Conservation (phyloP, 1,284 basidiomycete genomes). For the Vanrija humicola region DNA sequence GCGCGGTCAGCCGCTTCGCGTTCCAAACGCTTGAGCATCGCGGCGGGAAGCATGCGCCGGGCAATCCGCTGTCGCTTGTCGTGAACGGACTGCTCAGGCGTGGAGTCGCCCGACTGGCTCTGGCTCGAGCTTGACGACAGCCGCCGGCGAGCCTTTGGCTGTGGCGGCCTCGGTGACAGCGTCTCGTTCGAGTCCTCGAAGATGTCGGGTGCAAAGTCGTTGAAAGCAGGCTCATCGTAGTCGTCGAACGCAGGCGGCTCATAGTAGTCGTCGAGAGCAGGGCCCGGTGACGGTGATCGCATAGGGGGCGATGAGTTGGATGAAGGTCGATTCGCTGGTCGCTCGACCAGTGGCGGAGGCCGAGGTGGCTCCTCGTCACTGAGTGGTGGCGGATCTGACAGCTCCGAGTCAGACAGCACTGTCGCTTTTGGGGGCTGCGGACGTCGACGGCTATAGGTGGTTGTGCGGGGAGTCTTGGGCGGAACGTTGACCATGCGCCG, state of each 20-base stretch:
- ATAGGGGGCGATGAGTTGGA: neutral
- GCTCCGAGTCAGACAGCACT: slow-evolving; percentile 3
- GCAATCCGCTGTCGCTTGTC: slow-evolving; percentile 36
- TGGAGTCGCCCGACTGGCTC: neutral
- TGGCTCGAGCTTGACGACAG: slow-evolving; percentile 9
- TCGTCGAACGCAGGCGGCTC: neutral
- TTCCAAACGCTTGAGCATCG: slow-evolving; percentile 36
- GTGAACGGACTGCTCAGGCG: neutral
- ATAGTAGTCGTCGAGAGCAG: neutral
- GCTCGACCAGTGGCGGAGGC: neutral
- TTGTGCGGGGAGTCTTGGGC: neutral
- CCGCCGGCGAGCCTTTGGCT: neutral
- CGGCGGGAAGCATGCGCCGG: slow-evolving; percentile 39
- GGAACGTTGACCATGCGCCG: too few species aligned
- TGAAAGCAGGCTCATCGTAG: neutral
- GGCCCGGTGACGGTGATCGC: neutral
- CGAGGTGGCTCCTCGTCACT: neutral
- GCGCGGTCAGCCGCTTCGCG: slow-evolving; percentile 20
- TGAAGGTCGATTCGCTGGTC: too few species aligned
- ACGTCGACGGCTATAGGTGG: slow-evolving; percentile 11
- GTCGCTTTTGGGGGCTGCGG: neutral
- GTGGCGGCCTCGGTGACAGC: neutral
- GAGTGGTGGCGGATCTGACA: slow-evolving; percentile 10
- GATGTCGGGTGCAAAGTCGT: neutral
- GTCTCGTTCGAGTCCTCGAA: neutral